Evolutionary conservation across 2,329 filamentous ascomycete genomes (phyloP), one percentile per base, ranked within the genome.

Genomic region (Sclerotinia sclerotiorum): DNA sequence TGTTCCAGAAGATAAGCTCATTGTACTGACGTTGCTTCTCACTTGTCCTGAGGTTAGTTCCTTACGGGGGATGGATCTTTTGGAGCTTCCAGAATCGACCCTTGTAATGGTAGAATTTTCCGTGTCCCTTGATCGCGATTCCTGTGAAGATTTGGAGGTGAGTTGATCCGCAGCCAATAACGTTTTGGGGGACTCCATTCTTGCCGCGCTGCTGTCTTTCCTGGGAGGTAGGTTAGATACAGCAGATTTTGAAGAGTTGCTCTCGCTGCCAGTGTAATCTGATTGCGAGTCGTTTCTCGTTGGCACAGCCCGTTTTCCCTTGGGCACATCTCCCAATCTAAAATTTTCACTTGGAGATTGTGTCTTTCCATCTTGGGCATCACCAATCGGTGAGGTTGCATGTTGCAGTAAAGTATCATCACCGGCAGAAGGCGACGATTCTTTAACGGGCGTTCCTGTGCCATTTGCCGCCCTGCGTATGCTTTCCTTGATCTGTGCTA

Each of bases 251-350:
- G 81, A 77, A 44, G 80, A 79, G 35, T 79, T 78, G 39, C 69
- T 70, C 42, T 66, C 64, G 56, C 61, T 72, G 29, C 70, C 69
- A 57, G 72, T 71, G 21, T 72, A 69, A 63, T 80, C 82, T 67
- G 80, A 80, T 64, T 82, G 71, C 24, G 77, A 78, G 55, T 74
- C 74, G 6, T 73, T 76, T 52, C 74, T 75, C 11, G 75, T 73
- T 42, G 78, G 82, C 39, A 80, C 80, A n/a, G 78, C 74, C 77
- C 83, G 84, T 76, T 83, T 85, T 74, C 83, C 85, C 78, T 88
- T 90, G 0, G 93, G 92, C 1, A 90, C 91, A 61, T 97, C 92
- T 76, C 94, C 92, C 55, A 95, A 80, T 79, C 90, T 92, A 79
- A 94, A 94, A 39, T 88, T 87, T 17, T 91, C 88, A 21, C 72